Evolutionary conservation across 805 yeast genomes (phyloP).

Genomic region (Saccharomycopsis javanensis): DNA sequence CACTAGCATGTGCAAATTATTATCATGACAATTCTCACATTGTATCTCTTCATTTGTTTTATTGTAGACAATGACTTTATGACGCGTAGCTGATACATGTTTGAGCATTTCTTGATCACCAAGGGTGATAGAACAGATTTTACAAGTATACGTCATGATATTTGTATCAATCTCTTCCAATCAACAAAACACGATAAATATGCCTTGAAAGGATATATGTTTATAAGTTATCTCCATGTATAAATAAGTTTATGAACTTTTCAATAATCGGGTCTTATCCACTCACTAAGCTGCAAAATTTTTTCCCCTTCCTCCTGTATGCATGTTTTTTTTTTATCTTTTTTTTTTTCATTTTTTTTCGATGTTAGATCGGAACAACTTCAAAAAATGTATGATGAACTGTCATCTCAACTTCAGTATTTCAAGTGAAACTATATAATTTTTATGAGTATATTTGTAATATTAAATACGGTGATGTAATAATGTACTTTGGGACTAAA

Average conservation of each 20-base stretch:
- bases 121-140: slow-evolving; percentile 33
- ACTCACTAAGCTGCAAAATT: neutral
- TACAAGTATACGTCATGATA: slow-evolving; percentile 27
- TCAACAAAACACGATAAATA: no score
- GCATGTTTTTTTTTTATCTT: no score
- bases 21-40: slow-evolving; percentile 49
- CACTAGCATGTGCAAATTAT: slow-evolving; percentile 43
- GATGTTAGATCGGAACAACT: neutral
- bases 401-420: neutral
- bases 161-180: neutral
- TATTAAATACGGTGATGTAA: no score
- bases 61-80: slow-evolving; percentile 34
- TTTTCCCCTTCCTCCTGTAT: neutral
- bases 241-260: no score
- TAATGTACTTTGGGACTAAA: no score
- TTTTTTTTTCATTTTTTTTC: no score
- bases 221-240: no score
- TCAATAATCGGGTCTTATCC: neutral
- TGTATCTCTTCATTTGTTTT: slow-evolving; percentile 33
- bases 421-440: neutral
- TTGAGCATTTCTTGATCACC: slow-evolving; percentile 36
- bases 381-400: neutral
- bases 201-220: no score
- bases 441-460: no score
- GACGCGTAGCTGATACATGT: slow-evolving; percentile 45